Evolutionary conservation across 805 yeast genomes (phyloP), one percentile per base, ranked within the genome.

Genomic region (Nakazawaea laoshanensis): DNA sequence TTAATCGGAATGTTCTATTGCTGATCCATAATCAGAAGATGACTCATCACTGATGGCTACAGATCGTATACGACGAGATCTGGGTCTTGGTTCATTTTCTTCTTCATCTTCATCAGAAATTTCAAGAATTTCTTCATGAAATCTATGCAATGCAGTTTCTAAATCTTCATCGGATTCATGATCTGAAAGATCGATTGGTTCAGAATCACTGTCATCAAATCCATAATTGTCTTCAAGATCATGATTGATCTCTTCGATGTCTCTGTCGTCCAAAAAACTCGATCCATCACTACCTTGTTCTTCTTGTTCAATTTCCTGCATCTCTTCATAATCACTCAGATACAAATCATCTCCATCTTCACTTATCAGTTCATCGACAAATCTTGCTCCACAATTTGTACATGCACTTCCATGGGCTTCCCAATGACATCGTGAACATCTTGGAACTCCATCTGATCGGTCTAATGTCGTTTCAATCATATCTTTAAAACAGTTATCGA

Each of bases 361-460:
- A 20, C 32, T 19, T 19, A 26, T 39, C 14, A 30, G 35, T 22
- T 34, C 36, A 19, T 38, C 39, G n/a, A 33, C 20, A 33, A 79
- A 65, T 20, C 73, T 49, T 37, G 71, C 56, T 4, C 80, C 79
- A 52, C 92, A 82, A 45, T 81, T 80, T 5, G 72, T 63, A 46
- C 92, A 82, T n/a, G 54, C 60, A 3, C 65, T 55, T 0, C 83
- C 86, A 39, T 71, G 72, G 1, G 80, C 74, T 45, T 82, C 89
- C 89, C 89, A 82, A 46, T 77, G 86, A 49, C 92, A 82, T 36
- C 72, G 68, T 6, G 81, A 71, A 47, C 92, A 82, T 35, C 89
- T 55, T 1, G 81, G 72, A 7, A 81, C 83, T 2, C 87, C 87
- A 45, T 82, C 89, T 19, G 72, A 71, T 19, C 58, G 59, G 45